phyloP scores from a whole-genome alignment of 306 rosid genomes.

The Quercus glauca region DNA sequence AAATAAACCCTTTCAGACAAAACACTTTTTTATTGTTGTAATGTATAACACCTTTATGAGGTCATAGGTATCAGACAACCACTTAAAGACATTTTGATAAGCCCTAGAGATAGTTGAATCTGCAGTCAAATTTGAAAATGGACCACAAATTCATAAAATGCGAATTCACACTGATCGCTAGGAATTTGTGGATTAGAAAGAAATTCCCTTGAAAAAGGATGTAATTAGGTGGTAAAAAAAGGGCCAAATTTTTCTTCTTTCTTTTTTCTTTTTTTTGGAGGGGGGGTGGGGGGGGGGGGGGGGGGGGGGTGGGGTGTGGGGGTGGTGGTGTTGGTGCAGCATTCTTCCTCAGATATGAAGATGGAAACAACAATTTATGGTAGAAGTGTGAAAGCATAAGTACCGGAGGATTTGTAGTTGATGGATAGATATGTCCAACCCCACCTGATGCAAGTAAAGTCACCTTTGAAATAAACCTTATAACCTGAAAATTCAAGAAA shows the following conservation, averaged over 20 bases:
- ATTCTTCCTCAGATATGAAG: too few species aligned
- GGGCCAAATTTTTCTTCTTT: too few species aligned
- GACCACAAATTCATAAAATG: too few species aligned
- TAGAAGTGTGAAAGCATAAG: slow-evolving; percentile 10
- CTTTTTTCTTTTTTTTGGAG: too few species aligned
- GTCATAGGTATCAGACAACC: neutral
- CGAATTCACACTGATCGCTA: too few species aligned
- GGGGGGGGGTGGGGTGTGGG: too few species aligned
- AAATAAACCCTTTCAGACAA: neutral
- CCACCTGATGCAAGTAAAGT: slow-evolving; percentile 97
- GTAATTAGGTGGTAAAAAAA: too few species aligned
- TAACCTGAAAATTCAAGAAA: slow-evolving; percentile 61
- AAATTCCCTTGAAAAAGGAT: too few species aligned
- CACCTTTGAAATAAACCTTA: slow-evolving; percentile 85
- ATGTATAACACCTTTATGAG: neutral
- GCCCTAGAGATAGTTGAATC: neutral
- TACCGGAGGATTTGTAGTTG: slow-evolving; percentile 96
- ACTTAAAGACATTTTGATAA: neutral
- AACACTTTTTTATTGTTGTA: neutral
- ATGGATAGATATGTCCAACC: slow-evolving; percentile 93
- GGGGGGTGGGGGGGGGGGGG: too few species aligned
- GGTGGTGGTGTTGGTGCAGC: too few species aligned
- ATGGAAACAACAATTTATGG: neutral
- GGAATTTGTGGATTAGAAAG: too few species aligned
- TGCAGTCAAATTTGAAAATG: too few species aligned